phyloP scores from a whole-genome alignment of 2,329 filamentous ascomycete species.

The Thielaviopsis ethacetica region DNA sequence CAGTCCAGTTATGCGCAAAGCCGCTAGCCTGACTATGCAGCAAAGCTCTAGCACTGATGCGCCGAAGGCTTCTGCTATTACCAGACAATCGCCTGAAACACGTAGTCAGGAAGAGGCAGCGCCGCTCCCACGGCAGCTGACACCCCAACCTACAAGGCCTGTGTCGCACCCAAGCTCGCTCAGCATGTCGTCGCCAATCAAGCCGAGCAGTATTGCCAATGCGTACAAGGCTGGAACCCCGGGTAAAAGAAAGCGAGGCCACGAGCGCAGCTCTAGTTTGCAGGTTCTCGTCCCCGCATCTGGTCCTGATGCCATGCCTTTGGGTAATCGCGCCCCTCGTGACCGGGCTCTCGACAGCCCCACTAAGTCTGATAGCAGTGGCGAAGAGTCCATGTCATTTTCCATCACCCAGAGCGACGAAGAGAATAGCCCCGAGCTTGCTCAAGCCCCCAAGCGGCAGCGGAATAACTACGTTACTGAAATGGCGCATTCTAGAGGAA shows the following conservation, averaged over 20 bases:
- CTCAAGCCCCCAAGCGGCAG: background rate
- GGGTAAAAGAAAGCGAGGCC: background rate
- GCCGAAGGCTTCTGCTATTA: background rate
- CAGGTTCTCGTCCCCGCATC: background rate
- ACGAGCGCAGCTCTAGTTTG: background rate
- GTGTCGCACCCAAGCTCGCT: background rate
- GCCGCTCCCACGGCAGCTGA: background rate
- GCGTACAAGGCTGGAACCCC: background rate
- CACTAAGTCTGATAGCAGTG: conserved; percentile 1
- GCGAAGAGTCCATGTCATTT: background rate
- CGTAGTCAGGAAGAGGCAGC: background rate
- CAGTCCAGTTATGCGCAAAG: too few relatives aligned
- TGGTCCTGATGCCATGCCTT: background rate
- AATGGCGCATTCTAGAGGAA: background rate
- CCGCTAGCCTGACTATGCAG: too few relatives aligned
- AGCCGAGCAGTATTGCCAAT: background rate
- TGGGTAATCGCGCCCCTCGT: background rate
- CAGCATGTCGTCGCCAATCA: conserved; percentile 5
- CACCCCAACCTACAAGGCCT: background rate
- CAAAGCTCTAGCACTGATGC: too few relatives aligned
- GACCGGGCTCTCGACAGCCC: background rate
- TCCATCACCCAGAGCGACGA: background rate
- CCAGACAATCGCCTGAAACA: background rate
- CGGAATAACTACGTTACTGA: background rate
- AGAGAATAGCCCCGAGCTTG: background rate